Conservation (phyloP, 345 rosid species). For the Luvunga scandens region DNA sequence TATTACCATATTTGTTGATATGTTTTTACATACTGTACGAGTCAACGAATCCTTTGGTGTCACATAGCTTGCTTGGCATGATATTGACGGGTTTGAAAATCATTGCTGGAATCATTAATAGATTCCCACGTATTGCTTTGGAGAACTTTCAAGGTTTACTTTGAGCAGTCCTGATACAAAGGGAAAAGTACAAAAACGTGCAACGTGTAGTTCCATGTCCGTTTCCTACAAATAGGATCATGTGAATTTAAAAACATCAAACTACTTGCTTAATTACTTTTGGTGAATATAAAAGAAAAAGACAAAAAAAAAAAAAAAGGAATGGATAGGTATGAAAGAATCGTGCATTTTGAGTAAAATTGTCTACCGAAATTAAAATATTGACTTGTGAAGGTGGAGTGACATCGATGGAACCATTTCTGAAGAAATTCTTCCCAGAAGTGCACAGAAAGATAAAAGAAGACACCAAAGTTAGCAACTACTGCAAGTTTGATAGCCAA, state of each 20-base stretch:
- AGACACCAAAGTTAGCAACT: slow-evolving; percentile 30
- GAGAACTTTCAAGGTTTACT: background rate
- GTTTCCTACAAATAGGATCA: too few relatives aligned
- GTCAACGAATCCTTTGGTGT: background rate
- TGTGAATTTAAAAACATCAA: too few relatives aligned
- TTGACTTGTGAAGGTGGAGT: slow-evolving; percentile 19
- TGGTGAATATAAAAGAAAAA: too few relatives aligned
- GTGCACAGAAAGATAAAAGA: slow-evolving; percentile 30
- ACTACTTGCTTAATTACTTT: too few relatives aligned
- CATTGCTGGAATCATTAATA: background rate
- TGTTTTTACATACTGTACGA: background rate
- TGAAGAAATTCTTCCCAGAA: slow-evolving; percentile 38
- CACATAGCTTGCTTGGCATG: background rate
- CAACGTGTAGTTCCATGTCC: too few relatives aligned
- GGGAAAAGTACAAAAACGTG: too few relatives aligned
- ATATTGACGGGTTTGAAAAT: background rate
- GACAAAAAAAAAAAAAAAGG: too few relatives aligned
- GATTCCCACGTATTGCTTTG: background rate
- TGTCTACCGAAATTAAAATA: too few relatives aligned
- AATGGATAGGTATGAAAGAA: too few relatives aligned
- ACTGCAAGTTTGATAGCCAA: slow-evolving; percentile 47
- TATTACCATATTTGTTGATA: too few relatives aligned
- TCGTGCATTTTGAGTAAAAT: too few relatives aligned
- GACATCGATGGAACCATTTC: slow-evolving; percentile 36
- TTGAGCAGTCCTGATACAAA: too few relatives aligned